Evolutionary conservation across 1,284 basidiomycete species (phyloP).

Genomic region (Trichosporon ovoides): DNA sequence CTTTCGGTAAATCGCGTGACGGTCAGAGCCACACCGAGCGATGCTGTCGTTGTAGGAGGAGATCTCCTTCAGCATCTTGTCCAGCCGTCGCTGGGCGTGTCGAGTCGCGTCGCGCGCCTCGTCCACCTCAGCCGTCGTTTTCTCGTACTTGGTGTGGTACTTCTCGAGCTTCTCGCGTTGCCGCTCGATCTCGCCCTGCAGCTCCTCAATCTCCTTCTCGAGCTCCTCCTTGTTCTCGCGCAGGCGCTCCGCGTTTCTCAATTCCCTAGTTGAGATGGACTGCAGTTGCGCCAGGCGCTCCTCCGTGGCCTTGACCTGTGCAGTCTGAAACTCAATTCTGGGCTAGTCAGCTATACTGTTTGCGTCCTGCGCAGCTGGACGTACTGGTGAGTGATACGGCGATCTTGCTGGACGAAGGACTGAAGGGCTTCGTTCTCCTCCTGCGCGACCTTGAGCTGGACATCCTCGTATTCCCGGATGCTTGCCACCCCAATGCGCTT

Average conservation of each 20-base stretch:
- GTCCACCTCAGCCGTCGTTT: conserved; percentile 56
- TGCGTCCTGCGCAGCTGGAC: conserved; percentile 36
- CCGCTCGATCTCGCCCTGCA: conserved; percentile 58
- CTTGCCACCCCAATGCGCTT: conserved; percentile 68
- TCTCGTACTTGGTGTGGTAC: conserved; percentile 52
- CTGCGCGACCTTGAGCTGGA: conserved; percentile 79
- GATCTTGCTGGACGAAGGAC: conserved; percentile 80
- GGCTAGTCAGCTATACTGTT: not conserved
- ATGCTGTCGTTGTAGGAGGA: conserved; percentile 87
- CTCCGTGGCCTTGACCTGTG: conserved; percentile 61
- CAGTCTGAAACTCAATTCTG: conserved; percentile 71
- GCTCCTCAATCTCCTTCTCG: conserved; percentile 61
- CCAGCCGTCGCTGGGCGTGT: conserved; percentile 69
- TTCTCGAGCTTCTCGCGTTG: conserved; percentile 60
- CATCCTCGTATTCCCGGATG: conserved; percentile 92
- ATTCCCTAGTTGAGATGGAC: conserved; percentile 57
- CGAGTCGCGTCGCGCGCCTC: conserved; percentile 65
- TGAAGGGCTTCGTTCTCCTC: conserved; percentile 79
- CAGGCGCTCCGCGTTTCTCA: conserved; percentile 57
- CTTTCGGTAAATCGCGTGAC: conserved; percentile 80
- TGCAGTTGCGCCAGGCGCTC: conserved; percentile 62
- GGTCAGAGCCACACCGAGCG: conserved; percentile 77
- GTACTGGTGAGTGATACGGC: conserved; percentile 79
- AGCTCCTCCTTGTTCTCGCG: conserved; percentile 58
- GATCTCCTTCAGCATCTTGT: conserved; percentile 86